Evolutionary conservation across 1,284 basidiomycete species (phyloP).

Genomic region (Sporisorium reilianum): DNA sequence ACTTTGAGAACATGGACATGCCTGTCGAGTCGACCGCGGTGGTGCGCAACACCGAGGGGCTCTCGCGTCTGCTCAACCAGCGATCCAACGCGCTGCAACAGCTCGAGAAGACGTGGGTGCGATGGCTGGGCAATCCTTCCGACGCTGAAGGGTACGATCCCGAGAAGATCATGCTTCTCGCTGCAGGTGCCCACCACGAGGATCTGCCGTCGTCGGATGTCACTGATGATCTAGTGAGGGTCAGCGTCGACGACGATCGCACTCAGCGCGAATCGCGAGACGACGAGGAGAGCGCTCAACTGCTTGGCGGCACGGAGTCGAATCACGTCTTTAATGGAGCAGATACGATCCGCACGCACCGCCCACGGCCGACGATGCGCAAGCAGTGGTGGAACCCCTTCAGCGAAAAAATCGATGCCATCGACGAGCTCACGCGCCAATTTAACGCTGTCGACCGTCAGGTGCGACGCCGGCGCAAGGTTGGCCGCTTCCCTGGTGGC

Average conservation of each 20-base stretch:
- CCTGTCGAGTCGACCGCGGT: constrained; percentile 89
- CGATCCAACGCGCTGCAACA: constrained; percentile 82
- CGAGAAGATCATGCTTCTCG: constrained; percentile 65
- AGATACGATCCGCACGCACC: constrained; percentile 42
- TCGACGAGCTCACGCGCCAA: constrained; percentile 58
- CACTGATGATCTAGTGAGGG: constrained; percentile 24
- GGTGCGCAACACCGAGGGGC: constrained; percentile 81
- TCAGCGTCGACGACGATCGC: constrained; percentile 19
- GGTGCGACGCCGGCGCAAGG: constrained; percentile 42
- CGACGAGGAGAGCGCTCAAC: constrained; percentile 20
- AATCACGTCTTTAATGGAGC: constrained; percentile 33
- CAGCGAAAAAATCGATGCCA: constrained; percentile 57
- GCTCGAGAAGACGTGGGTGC: constrained; percentile 84
- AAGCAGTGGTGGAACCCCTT: constrained; percentile 55
- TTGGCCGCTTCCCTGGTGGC: constrained; percentile 71
- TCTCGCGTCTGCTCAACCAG: constrained; percentile 80
- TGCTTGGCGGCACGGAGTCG: constrained; percentile 12
- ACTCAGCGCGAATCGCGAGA: not conserved
- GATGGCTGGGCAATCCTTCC: constrained; percentile 92
- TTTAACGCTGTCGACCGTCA: constrained; percentile 58
- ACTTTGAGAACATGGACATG: constrained; percentile 79
- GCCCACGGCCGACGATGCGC: constrained; percentile 48
- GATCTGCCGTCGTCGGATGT: constrained; percentile 10
- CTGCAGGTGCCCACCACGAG: constrained; percentile 34
- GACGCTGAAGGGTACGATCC: constrained; percentile 80